Evolutionary conservation across 768 basidiomycete genomes (phyloP).

Genomic region (Tylopilus cervinicoccineus): DNA sequence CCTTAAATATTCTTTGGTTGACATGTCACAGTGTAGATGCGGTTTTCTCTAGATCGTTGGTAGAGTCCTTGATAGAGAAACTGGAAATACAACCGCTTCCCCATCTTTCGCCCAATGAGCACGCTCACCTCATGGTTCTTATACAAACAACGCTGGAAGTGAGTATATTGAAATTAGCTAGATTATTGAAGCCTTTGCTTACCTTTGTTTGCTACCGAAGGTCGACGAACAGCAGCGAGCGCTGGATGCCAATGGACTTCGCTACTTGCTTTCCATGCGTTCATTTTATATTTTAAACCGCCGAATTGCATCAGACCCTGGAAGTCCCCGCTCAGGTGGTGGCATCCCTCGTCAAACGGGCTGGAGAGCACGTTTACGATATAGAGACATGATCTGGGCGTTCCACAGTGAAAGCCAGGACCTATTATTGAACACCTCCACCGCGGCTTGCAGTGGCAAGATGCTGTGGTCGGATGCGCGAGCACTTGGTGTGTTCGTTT

Average conservation of each 20-base stretch:
- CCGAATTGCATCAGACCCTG: conserved; percentile 47
- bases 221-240: conserved; percentile 89
- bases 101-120: conserved; percentile 74
- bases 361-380: conserved; percentile 74
- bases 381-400: conserved; percentile 96
- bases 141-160: conserved; percentile 88
- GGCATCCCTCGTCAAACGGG: conserved; percentile 45
- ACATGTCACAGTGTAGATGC: conserved; percentile 40
- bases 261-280: conserved; percentile 90
- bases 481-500: conserved; percentile 81
- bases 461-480: conserved; percentile 90
- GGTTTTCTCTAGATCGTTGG: conserved; percentile 56
- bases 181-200: background rate
- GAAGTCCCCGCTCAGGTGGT: conserved; percentile 43
- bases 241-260: conserved; percentile 86
- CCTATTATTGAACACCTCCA: conserved; percentile 67
- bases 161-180: conserved; percentile 9
- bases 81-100: conserved; percentile 64
- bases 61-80: conserved; percentile 56
- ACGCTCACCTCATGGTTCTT: conserved; percentile 76
- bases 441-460: conserved; percentile 71
- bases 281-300: conserved; percentile 84
- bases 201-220: conserved; percentile 36
- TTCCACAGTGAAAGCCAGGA: conserved; percentile 95
- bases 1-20: background rate